A percentile compares a stretch with the other conserved stretches of the same genome.
Conservation (phyloP, 768 basidiomycete species). For the Daedaleopsis nitida region DNA sequence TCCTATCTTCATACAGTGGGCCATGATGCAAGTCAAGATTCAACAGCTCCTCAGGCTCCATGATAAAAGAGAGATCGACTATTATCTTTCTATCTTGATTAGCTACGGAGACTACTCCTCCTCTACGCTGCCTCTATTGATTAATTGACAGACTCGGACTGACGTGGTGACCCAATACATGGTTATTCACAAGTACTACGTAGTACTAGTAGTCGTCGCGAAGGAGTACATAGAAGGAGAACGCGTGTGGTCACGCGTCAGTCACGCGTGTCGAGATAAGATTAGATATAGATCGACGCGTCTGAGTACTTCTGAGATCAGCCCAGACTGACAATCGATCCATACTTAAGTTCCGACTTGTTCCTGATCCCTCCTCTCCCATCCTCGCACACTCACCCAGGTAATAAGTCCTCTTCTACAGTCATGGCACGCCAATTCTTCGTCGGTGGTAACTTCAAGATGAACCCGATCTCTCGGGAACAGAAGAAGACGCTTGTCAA, state of each 20-base stretch:
- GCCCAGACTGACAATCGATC: slow-evolving; percentile 1
- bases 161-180: too few species aligned
- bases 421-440: slow-evolving; percentile 84
- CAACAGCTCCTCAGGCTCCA: too few species aligned
- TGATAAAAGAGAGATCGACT: too few species aligned
- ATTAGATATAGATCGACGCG: not conserved
- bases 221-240: not conserved
- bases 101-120: too few species aligned
- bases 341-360: not conserved
- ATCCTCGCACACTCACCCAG: not conserved
- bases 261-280: not conserved
- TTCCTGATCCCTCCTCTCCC: not conserved
- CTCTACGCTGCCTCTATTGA: too few species aligned
- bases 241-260: not conserved
- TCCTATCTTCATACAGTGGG: too few species aligned
- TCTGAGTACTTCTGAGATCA: not conserved
- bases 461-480: slow-evolving; percentile 78
- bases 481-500: slow-evolving; percentile 68
- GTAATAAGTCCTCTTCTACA: not conserved
- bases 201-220: too few species aligned
- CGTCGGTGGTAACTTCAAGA: slow-evolving; percentile 98
- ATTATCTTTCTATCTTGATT: too few species aligned
- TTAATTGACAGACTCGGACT: too few species aligned
- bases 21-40: too few species aligned
- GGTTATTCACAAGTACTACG: too few species aligned